Evolutionary conservation across 805 yeast species (phyloP).

Genomic region (Wickerhamomyces queroliae): DNA sequence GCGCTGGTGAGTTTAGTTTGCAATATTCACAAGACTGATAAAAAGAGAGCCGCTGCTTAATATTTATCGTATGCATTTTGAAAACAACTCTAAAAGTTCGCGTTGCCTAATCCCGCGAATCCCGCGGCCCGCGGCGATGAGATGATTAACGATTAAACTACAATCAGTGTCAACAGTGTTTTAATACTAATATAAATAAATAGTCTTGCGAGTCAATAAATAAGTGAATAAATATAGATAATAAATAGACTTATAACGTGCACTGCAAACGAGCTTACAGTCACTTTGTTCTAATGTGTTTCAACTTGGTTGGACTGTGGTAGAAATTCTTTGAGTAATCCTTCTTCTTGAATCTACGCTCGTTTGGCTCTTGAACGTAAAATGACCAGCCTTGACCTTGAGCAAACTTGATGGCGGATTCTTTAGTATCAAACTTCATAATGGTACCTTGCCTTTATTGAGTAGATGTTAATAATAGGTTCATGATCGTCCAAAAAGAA

Average conservation of each 20-base stretch:
- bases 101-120: too few species aligned
- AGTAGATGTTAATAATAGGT: not conserved
- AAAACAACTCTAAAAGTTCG: too few species aligned
- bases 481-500: not conserved
- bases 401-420: slow-evolving; percentile 74
- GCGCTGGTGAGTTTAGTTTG: too few species aligned
- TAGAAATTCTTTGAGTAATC: slow-evolving; percentile 67
- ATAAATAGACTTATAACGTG: not conserved
- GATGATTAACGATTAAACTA: not conserved
- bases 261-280: not conserved
- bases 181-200: not conserved
- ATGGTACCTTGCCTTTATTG: slow-evolving; percentile 51
- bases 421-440: slow-evolving; percentile 67
- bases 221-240: not conserved
- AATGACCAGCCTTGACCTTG: slow-evolving; percentile 83
- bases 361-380: slow-evolving; percentile 76
- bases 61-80: too few species aligned
- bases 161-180: too few species aligned
- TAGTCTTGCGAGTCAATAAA: not conserved
- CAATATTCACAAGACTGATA: too few species aligned
- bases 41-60: too few species aligned
- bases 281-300: slow-evolving; percentile 76
- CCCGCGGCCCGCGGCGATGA: too few species aligned
- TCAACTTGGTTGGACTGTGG: slow-evolving; percentile 65
- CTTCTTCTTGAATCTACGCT: slow-evolving; percentile 67